Base-by-base conservation (phyloP, 805 yeast species). In the Blastobotrys mokoenaii region DNA sequence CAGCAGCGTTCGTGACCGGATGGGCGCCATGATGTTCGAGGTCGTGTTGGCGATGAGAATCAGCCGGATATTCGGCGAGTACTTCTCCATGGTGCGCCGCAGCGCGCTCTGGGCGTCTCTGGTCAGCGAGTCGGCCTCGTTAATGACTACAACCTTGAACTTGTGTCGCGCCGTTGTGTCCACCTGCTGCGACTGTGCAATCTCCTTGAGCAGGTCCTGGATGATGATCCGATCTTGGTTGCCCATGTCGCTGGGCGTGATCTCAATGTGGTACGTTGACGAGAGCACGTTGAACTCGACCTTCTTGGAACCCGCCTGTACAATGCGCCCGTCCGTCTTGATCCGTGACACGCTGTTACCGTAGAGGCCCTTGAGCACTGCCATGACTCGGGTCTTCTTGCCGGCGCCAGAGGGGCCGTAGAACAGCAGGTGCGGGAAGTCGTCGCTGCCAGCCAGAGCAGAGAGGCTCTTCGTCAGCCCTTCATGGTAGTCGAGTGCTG, bases 321-420 rank as follows among this genome's bases (percentile, higher is more conserved):
- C 85, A 1, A 84, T 79, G 55, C 95, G 82, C 32, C 89, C 84
- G 60, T 93, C 97, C 44, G 93, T 89, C 63, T 88, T 90, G 69
- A 84, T 70, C 55, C 80, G 84, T 51, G 84, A 89, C 15, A 85
- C 86, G 44, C 82, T 83, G 2, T 83, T 63, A 0, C 97, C 97
- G 58, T 82, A 93, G 31, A 93, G 71, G 53, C 86, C 86, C 46
- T 78, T 72, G 44, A 93, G 66, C 1, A 94, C 72, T 5, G 94
- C 79, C 63, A 87, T 73, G 6, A 88, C 84, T 52, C 98, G 76
- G 8, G 98, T 93, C 69, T 93, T 94, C 62, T 93, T 93, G 47
- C 99, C 99, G 12, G 95, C 86, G 3, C 99, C 99, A 32, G 88
- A 79, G 1, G 98, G 97, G 0, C 99, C 99, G 61, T 90, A 90